Conservation (phyloP, 2,329 filamentous ascomycete genomes). For the Bipolaris zeicola region DNA sequence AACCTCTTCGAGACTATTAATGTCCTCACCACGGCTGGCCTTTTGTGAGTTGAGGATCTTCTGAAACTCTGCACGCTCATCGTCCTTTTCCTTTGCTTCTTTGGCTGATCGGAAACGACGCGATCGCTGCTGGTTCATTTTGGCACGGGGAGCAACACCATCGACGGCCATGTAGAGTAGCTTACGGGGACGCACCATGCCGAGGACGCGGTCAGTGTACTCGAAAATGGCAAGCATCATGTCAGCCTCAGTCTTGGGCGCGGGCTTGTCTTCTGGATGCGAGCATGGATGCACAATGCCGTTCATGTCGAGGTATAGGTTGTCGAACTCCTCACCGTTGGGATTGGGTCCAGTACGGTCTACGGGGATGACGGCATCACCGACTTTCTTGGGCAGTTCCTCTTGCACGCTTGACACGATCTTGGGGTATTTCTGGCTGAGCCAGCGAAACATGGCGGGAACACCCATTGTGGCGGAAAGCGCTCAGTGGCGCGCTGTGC, state of each 20-base stretch:
- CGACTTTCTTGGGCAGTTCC: conserved; percentile 78
- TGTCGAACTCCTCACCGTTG: conserved; percentile 97
- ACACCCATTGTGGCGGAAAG: conserved; percentile 74
- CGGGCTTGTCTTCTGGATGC: conserved; percentile 90
- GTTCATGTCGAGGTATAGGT: conserved; percentile 98
- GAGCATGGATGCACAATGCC: conserved; percentile 99
- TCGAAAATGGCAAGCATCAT: conserved; percentile 99
- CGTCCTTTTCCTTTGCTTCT: conserved; percentile 92
- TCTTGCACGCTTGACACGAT: conserved; percentile 92
- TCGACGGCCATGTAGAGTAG: conserved; percentile 98
- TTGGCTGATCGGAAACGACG: conserved; percentile 92
- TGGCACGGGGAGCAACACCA: conserved; percentile 94
- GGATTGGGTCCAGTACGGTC: conserved; percentile 86
- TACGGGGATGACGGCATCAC: conserved; percentile 83
- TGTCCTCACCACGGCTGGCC: conserved; percentile 56
- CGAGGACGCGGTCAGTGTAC: conserved; percentile 98
- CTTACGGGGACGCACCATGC: conserved; percentile 97
- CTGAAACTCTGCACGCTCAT: conserved; percentile 85
- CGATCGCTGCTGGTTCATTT: conserved; percentile 99
- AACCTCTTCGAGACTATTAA: conserved; percentile 65
- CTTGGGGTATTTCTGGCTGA: conserved; percentile 96
- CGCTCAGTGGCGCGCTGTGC: conserved; percentile 25
- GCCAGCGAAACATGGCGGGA: conserved; percentile 92
- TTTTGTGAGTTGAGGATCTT: conserved; percentile 83
- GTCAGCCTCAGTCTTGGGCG: conserved; percentile 92